Evolutionary conservation across 306 rosid species (phyloP).

Genomic region (Oxytropis ochrocephala): DNA sequence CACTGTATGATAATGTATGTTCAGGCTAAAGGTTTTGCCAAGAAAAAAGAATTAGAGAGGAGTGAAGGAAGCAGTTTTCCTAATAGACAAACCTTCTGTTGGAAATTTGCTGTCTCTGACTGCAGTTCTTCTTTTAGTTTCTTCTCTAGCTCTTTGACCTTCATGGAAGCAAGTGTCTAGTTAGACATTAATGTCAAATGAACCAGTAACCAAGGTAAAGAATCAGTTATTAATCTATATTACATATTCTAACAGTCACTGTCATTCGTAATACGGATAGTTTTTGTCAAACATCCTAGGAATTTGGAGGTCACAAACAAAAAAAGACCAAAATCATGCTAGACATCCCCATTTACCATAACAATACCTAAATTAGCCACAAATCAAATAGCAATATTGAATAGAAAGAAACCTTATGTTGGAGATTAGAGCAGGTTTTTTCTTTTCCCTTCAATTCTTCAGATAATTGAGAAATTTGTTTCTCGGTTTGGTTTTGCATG

Average conservation of each 20-base stretch:
- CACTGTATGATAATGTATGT: neutral
- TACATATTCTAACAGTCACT: neutral
- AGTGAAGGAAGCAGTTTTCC: slow-evolving; percentile 2
- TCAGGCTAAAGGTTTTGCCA: neutral
- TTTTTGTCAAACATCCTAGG: neutral
- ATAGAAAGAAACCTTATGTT: slow-evolving; percentile 54
- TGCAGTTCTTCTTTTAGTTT: slow-evolving; percentile 55
- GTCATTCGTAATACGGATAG: neutral
- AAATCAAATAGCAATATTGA: slow-evolving; percentile 5
- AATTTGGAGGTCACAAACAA: neutral
- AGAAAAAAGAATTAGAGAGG: neutral
- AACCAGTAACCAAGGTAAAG: neutral
- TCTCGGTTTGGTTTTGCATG: slow-evolving; percentile 64
- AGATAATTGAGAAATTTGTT: slow-evolving; percentile 58
- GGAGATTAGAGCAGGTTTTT: slow-evolving; percentile 59
- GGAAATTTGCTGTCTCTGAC: slow-evolving; percentile 46
- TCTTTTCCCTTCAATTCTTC: slow-evolving; percentile 63
- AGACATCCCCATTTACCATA: neutral
- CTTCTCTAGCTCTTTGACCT: slow-evolving; percentile 77
- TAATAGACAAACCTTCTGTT: slow-evolving; percentile 50
- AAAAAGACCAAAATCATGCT: neutral
- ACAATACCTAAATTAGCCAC: neutral
- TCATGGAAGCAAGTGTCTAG: slow-evolving; percentile 9
- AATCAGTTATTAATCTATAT: neutral
- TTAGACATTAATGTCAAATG: slow-evolving; percentile 6